Base-by-base conservation (phyloP, 225 moss, liverwort and hornwort genomes). In the Physcomitrellopsis africana region DNA sequence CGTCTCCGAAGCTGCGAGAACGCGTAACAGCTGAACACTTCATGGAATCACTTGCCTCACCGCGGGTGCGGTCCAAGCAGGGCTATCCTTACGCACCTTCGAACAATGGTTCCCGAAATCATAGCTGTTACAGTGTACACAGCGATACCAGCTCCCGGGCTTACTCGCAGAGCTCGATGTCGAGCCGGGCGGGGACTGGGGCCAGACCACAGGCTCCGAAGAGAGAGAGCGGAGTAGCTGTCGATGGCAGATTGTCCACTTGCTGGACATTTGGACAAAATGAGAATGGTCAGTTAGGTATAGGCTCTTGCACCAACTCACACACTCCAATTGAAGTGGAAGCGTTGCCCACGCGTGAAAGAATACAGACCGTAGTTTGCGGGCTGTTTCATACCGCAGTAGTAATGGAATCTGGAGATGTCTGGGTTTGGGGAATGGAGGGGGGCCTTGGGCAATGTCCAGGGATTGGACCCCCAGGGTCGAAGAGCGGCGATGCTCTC, bases 341-440 rank as follows among this genome's bases (percentile, higher is more conserved):
- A 11, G 77, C 80, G 42, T 76, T 89, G 53, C 89, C 89, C 2
- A 76, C 77, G 12, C 79, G 68, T 24, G 89, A 89, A 65, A 43
- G 72, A 1, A 68, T 89, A 9, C 86, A 78, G 48, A 73, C 82
- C 6, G 87, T 89, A 13, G 80, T 82, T 0, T 89, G 89, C 67
- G 89, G 89, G 41, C 68, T 82, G 3, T 87, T 87, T 47, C 89
- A 89, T 55, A 82, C 84, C 2, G 80, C 72, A 12, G 87, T 85
- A 63, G 89, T 86, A 51, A 76, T 47, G 19, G 84, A 86, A 15
- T 78, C 78, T 1, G 87, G 89, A 16, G 86, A 87, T 76, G 84
- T 89, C 11, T 89, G 89, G 89, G 89, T 87, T 67, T 89, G 89
- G 89, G 89, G 89, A 29, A 89, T 89, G 89, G 89, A 89, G 72